Evolutionary conservation across 805 yeast species (phyloP).

Genomic region (Pichia cephalocereana): DNA sequence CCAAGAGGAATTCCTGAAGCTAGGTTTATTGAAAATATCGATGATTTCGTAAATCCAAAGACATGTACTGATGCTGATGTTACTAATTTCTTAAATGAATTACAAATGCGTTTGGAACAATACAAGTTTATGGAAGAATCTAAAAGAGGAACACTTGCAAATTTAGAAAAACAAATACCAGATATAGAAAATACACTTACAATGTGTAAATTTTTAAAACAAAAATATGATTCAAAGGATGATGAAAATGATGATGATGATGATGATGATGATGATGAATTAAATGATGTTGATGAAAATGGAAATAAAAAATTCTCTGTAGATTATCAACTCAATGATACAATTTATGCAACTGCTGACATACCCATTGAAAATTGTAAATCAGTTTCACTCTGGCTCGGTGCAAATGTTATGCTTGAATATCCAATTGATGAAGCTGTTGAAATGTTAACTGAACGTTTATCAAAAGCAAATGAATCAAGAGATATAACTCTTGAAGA

Average conservation of each 20-base stretch:
- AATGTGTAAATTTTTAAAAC: slow-evolving; percentile 52
- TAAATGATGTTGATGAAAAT: slow-evolving; percentile 22
- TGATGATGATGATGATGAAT: slow-evolving; percentile 16
- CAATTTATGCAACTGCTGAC: slow-evolving; percentile 77
- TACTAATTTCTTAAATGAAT: slow-evolving; percentile 47
- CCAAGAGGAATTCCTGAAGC: slow-evolving; percentile 97
- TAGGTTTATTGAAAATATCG: slow-evolving; percentile 82
- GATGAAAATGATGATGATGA: slow-evolving; percentile 22
- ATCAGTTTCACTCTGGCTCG: slow-evolving; percentile 84
- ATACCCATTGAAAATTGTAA: slow-evolving; percentile 48
- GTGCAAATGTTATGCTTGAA: slow-evolving; percentile 96
- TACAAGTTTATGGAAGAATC: slow-evolving; percentile 78
- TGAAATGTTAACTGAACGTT: slow-evolving; percentile 52
- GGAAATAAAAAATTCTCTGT: slow-evolving; percentile 41
- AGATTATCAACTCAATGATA: slow-evolving; percentile 90
- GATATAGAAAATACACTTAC: slow-evolving; percentile 82
- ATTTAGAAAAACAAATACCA: slow-evolving; percentile 69
- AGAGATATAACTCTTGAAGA: slow-evolving; percentile 67
- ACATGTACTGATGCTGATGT: slow-evolving; percentile 27
- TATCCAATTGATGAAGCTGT: slow-evolving; percentile 86
- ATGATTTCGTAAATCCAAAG: slow-evolving; percentile 48
- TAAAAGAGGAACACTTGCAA: slow-evolving; percentile 38
- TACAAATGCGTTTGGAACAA: slow-evolving; percentile 84
- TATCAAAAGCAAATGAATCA: slow-evolving; percentile 52
- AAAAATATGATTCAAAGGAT: slow-evolving; percentile 31